Base-by-base conservation (phyloP, 805 yeast species). In the Pichia pseudocactophila region DNA sequence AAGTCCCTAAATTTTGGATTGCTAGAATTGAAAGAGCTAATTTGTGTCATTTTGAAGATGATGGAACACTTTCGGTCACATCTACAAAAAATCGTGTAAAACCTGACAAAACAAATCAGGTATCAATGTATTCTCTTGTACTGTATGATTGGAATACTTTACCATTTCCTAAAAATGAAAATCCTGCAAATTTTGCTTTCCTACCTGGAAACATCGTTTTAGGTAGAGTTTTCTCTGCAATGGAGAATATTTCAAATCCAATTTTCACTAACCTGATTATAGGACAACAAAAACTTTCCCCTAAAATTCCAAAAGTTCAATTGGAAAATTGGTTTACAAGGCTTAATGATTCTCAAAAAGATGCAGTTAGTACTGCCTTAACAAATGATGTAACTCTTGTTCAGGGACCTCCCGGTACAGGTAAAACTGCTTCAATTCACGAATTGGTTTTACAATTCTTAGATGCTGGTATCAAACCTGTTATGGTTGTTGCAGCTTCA, bases 391-490 rank as follows among this genome's bases (percentile, higher is more conserved):
- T 73, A 10, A 59, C 74, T 0, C 70, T 82, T 7, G 68, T 82
- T 7, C 86, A 81, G 51, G 89, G 89, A 0, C 89, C 88, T 0
- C 88, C 88, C 1, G 89, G 89, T 7, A 79, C 88, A 0, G 88
- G 89, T 16, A 81, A 81, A 55, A 89, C 97, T 0, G 81, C 81
- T 42, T 88, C 96, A 0, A 57, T 89, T 19, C 74, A 87, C 17
- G 97, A 89, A 56, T 66, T 85, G 18, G 78, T 87, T 32, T 73
- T 80, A 42, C 96, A 88, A 58, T 66, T 88, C 36, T 38, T 76
- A 37, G 80, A 78, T 53, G 64, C 78, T 42, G 70, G 68, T 35
- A 72, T 73, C 1, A 74, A 66, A 49, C 86, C 86, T 1, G 76
- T 80, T 31, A 61, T 80, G 42, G 84, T 80, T 42, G 84, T 78